Base-by-base conservation (phyloP, 1,284 basidiomycete genomes). In the Cryptococcus amylolentus region DNA sequence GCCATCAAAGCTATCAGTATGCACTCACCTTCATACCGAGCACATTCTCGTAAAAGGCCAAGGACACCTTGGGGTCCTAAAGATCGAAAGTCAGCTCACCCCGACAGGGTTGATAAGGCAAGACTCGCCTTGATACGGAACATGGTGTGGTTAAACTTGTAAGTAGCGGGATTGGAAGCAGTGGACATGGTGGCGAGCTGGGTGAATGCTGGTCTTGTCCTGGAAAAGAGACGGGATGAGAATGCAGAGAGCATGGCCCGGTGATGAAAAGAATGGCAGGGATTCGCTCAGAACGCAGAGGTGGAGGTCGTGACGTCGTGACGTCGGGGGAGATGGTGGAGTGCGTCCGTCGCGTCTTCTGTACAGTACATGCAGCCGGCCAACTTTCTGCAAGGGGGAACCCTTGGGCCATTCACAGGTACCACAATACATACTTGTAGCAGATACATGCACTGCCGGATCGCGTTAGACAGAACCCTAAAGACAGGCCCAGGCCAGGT, bases 1-100 rank as follows among this genome's bases (percentile, higher is more conserved):
- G 16, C 12, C 28, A 16, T 38, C 46, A 44, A 16, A 57, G 7
- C 20, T 10, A 10, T 16, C 16, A 23, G 2, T 9, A 26, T 10
- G 23, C n/a, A 62, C 66, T 43, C 57, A 70, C 68, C 63, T 93
- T 87, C 92, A 97, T 95, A 62, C 94, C 93, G 46, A 96, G 81
- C 52, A 80, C 86, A 49, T 88, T 83, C 55, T 83, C 82, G 78
- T 91, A 92, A 75, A 90, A 92, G 42, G 78, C 63, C 50, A 73
- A 60, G 23, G 89, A 91, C 42, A 77, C 80, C 68, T 92, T 85
- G 16, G 91, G 88, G 76, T 96, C 91, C 80, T 35, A 10, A 6
- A 35, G 7, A 35, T 35, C 31, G 31, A 35, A 35, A 35, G 31
- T 35, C 31, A 35, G 31, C 31, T 35, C 10, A 35, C 10, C 31